Evolutionary conservation across 208 protist species (phyloP).

Genomic region (Balamuthia mandrillaris): DNA sequence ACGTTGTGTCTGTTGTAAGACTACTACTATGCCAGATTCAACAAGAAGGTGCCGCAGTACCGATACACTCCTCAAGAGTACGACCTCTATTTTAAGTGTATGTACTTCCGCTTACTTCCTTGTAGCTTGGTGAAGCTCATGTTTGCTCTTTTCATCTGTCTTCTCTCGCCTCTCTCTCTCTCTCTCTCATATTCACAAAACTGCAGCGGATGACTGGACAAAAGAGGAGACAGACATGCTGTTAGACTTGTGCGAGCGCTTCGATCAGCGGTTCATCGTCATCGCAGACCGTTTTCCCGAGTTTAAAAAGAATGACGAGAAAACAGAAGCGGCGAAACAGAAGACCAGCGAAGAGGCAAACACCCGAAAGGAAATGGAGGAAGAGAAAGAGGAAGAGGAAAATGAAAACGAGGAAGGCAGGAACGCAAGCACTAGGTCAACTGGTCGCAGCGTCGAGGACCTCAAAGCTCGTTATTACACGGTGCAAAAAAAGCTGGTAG

Average conservation of each 20-base stretch:
- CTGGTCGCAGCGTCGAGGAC: background rate
- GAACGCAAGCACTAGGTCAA: background rate
- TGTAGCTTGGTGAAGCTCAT: background rate
- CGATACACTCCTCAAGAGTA: constrained; percentile 43
- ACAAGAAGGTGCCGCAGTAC: constrained; percentile 4
- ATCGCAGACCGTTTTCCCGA: constrained; percentile 36
- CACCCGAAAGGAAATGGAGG: too few relatives aligned
- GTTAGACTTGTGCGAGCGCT: constrained; percentile 32
- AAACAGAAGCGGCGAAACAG: too few relatives aligned
- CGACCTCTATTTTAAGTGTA: background rate
- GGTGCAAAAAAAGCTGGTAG: background rate
- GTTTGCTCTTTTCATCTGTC: background rate
- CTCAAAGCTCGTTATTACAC: constrained; percentile 24
- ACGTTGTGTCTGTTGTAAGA: too few relatives aligned
- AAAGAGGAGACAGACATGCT: constrained; percentile 30
- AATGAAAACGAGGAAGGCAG: too few relatives aligned
- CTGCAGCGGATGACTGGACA: constrained; percentile 5
- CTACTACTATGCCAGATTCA: constrained; percentile 43
- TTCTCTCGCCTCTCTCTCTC: background rate
- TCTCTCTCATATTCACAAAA: background rate
- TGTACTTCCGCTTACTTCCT: background rate
- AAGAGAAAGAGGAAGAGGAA: too few relatives aligned
- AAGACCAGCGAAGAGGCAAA: too few relatives aligned
- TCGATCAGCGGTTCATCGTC: constrained; percentile 43
- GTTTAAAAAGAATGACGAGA: background rate